Base-by-base conservation (phyloP, 257 asterid species). In the Forsythia suspensa region DNA sequence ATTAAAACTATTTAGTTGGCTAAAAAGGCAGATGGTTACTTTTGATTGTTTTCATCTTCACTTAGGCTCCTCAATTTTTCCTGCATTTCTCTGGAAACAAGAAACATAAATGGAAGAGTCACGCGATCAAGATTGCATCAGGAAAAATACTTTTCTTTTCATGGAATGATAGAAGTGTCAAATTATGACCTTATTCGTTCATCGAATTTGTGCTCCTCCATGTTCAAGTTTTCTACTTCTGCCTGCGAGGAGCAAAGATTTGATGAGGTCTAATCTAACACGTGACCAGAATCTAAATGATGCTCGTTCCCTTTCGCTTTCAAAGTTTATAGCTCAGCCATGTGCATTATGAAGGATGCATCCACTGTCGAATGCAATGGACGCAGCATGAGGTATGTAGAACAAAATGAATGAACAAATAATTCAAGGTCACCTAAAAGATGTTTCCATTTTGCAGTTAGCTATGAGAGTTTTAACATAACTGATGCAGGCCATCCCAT, bases 21-120 rank as follows among this genome's bases (percentile, higher is more conserved):
- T 70, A 37, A 74, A 73, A 43, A 40, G 24, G 74, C 9, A 48
- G 81, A 55, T 43, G 44, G 36, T 46, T 86, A 91, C 92, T 78
- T 88, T 81, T 88, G 90, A 82, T 87, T 88, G 86, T 86, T 73
- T 81, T 90, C 93, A 79, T 90, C 92, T 90, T 90, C 94, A 82
- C 92, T 90, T 81, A 90, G 80, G 81, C 85, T 84, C 86, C 84
- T 86, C 67, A 91, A 83, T 74, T 76, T 86, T 39, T 86, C 97
- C 85, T 91, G 89, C 92, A 88, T 88, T 77, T 88, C 93, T 83
- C 97, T 91, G 88, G 11, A 51, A 78, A 80, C 75, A 80, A 85
- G 68, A 57, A 63, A 81, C 72, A 29, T 15, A 67, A 59, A 87
- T 65, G 84, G 74, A 82, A 78, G 63, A 57, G 59, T 41, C 51